Percentiles rank a stretch among this genome's conserved stretches.
Evolutionary conservation across 129 eudicot species (phyloP).

Genomic region (Pseudognaphalium luteoalbum): DNA sequence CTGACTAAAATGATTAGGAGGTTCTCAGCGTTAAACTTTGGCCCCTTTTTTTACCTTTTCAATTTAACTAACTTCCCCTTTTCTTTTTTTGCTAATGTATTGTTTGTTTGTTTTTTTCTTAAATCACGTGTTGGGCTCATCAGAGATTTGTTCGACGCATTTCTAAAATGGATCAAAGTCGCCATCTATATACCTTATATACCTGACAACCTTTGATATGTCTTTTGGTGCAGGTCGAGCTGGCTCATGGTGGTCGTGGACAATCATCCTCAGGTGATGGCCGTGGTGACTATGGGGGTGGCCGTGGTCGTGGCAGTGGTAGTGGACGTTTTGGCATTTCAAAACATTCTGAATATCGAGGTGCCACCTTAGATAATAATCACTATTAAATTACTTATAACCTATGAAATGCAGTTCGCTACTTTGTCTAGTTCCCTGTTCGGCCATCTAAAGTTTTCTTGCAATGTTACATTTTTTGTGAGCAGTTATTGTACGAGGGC

Average conservation of each 20-base stretch:
- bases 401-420: not conserved
- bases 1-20: no score
- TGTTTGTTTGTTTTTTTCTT: not conserved
- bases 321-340: slow-evolving; percentile 76
- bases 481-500: slow-evolving; percentile 85
- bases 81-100: not conserved
- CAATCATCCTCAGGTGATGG: slow-evolving; percentile 69
- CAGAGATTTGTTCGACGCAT: not conserved
- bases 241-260: slow-evolving; percentile 97
- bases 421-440: not conserved
- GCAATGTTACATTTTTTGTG: slow-evolving; percentile 12
- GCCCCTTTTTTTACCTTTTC: not conserved
- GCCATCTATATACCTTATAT: not conserved
- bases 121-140: not conserved
- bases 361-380: slow-evolving; percentile 31
- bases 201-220: not conserved
- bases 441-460: not conserved
- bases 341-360: slow-evolving; percentile 88
- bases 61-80: not conserved
- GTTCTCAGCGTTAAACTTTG: not conserved
- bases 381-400: not conserved
- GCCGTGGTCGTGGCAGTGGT: slow-evolving; percentile 51
- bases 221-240: slow-evolving; percentile 68
- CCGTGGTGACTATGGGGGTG: slow-evolving; percentile 64
- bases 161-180: not conserved